Conservation (phyloP, 805 yeast genomes). For the Saccharomycopsis capsularis region DNA sequence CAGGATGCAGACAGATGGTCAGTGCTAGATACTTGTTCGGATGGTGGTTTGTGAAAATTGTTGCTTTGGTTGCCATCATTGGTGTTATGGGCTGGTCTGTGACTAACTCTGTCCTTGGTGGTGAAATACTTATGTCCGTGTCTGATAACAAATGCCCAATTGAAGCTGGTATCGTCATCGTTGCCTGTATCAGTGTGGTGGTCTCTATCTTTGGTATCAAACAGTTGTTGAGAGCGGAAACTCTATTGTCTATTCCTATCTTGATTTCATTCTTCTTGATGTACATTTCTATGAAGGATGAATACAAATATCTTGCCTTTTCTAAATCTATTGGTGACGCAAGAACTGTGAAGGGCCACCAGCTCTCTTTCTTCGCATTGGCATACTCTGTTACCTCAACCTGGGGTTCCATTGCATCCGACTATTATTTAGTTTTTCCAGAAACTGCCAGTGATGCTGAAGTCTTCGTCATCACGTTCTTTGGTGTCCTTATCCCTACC, state of each 20-base stretch:
- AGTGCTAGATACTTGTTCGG: conserved; percentile 76
- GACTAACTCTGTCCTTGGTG: conserved; percentile 84
- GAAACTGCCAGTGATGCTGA: conserved; percentile 52
- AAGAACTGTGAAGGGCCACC: conserved; percentile 52
- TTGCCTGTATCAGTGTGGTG: conserved; percentile 53
- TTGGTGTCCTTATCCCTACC: conserved; percentile 65
- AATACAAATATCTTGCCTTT: conserved; percentile 31
- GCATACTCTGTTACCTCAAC: conserved; percentile 76
- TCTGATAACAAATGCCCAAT: conserved; percentile 61
- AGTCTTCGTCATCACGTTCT: conserved; percentile 54
- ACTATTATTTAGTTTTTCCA: conserved; percentile 77
- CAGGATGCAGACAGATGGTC: conserved; percentile 88
- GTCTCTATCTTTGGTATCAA: conserved; percentile 77
- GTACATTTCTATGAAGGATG: conserved; percentile 52
- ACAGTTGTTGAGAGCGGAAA: conserved; percentile 61
- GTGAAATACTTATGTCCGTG: conserved; percentile 66
- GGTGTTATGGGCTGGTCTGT: conserved; percentile 93
- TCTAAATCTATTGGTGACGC: conserved; percentile 31
- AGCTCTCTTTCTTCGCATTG: conserved; percentile 65
- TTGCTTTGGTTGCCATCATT: conserved; percentile 60
- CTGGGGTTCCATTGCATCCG: conserved; percentile 85
- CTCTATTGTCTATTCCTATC: conserved; percentile 62
- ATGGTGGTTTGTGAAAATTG: conserved; percentile 74
- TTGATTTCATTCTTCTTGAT: conserved; percentile 58
- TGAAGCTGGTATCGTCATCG: conserved; percentile 67